phyloP scores from a whole-genome alignment of 2,329 filamentous ascomycete species.

The Cordyceps cateniannulata region DNA sequence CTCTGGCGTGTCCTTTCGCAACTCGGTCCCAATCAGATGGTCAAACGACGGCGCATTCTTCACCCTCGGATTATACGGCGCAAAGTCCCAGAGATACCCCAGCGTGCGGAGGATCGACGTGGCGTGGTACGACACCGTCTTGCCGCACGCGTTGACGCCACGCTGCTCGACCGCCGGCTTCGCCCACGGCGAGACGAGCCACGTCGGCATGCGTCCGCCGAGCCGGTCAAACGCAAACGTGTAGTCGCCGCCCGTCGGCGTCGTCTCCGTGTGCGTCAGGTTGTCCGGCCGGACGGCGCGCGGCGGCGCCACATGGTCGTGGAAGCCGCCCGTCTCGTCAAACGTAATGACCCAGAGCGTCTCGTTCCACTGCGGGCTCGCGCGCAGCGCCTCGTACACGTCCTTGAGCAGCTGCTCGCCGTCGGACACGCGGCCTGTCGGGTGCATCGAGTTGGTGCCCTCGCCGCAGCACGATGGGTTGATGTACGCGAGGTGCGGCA shows the following conservation, averaged over 20 bases:
- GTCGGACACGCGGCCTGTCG: constrained; percentile 26
- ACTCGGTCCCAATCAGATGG: constrained; percentile 8
- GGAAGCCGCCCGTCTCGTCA: constrained; percentile 31
- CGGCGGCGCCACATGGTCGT: constrained; percentile 29
- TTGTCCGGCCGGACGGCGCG: constrained; percentile 26
- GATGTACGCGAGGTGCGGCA: constrained; percentile 40
- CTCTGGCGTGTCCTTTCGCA: constrained; percentile 5
- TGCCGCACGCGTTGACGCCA: constrained; percentile 28
- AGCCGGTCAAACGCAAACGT: constrained; percentile 31
- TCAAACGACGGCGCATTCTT: constrained; percentile 32
- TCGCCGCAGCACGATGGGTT: constrained; percentile 36
- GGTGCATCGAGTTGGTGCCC: constrained; percentile 29
- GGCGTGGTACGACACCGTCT: constrained; percentile 32
- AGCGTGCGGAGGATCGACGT: constrained; percentile 37
- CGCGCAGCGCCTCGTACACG: constrained; percentile 28
- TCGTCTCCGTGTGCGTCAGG: constrained; percentile 24
- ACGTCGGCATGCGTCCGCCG: constrained; percentile 31
- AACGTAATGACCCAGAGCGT: constrained; percentile 28
- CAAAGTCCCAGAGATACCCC: constrained; percentile 35
- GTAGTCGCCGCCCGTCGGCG: constrained; percentile 24
- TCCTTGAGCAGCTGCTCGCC: constrained; percentile 30
- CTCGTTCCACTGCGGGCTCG: constrained; percentile 28
- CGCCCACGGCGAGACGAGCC: constrained; percentile 34
- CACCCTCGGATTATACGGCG: constrained; percentile 30
- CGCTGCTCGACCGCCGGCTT: constrained; percentile 30